Evolutionary conservation across 2,329 filamentous ascomycete genomes (phyloP).

Genomic region (Elsinoe batatas): DNA sequence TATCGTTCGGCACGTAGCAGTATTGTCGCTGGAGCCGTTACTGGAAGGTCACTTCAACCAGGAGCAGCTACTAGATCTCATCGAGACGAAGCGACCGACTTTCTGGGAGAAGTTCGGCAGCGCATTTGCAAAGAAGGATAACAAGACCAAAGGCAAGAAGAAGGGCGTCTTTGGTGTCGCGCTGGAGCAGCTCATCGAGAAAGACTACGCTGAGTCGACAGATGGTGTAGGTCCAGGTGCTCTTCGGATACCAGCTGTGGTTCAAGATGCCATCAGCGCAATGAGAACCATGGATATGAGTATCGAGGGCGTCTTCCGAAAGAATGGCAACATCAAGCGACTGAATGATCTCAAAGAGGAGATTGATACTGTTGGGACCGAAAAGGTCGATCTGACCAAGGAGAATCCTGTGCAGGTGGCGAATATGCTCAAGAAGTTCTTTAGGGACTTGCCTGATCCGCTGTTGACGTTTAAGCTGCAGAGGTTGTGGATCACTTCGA

Average conservation of each 20-base stretch:
- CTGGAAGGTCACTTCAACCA: conserved; percentile 85
- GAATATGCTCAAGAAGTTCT: conserved; percentile 86
- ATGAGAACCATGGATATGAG: conserved; percentile 99
- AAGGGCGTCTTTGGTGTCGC: conserved; percentile 90
- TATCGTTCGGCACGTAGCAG: conserved; percentile 89
- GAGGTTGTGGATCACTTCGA: conserved; percentile 76
- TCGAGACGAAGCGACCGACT: conserved; percentile 84
- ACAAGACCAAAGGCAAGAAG: conserved; percentile 71
- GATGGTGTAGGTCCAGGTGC: conserved; percentile 90
- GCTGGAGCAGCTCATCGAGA: conserved; percentile 79
- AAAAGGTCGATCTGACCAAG: conserved; percentile 73
- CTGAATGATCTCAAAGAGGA: conserved; percentile 75
- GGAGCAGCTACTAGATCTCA: conserved; percentile 83
- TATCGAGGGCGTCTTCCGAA: conserved; percentile 95
- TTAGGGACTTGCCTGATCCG: conserved; percentile 88
- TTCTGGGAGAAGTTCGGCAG: conserved; percentile 99
- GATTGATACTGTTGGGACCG: conserved; percentile 77
- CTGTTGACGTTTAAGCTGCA: conserved; percentile 93
- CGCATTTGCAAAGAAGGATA: conserved; percentile 50
- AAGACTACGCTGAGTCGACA: conserved; percentile 93
- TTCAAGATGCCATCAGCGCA: conserved; percentile 88
- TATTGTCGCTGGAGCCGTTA: conserved; percentile 87
- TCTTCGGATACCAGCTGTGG: conserved; percentile 78
- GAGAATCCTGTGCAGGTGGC: conserved; percentile 91
- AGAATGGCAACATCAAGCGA: conserved; percentile 97